Conservation (phyloP, 768 basidiomycete genomes). For the Lactifluus piperatus region DNA sequence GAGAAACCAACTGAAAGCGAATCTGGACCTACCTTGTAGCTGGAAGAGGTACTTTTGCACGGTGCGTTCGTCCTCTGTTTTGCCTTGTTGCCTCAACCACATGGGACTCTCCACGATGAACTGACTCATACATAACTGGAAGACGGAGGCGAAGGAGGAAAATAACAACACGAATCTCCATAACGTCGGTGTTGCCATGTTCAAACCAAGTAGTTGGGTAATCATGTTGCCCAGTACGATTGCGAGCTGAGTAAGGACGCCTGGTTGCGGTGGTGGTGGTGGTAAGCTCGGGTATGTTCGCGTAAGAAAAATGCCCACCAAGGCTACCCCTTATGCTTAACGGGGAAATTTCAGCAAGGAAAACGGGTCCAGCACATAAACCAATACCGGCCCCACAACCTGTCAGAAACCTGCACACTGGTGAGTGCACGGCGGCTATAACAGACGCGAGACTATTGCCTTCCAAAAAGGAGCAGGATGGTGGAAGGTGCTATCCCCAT, state of each 20-base stretch:
- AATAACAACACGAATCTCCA: constrained; percentile 69
- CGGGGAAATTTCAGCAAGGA: constrained; percentile 80
- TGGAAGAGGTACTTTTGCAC: constrained; percentile 39
- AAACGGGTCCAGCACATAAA: constrained; percentile 75
- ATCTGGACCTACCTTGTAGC: constrained; percentile 12
- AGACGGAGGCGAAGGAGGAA: constrained; percentile 45
- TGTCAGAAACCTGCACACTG: constrained; percentile 43
- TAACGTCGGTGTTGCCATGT: constrained; percentile 53
- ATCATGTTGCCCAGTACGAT: constrained; percentile 82
- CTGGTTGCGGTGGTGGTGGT: constrained; percentile 28
- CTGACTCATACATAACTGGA: constrained; percentile 48
- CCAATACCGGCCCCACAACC: constrained; percentile 69
- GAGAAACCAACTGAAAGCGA: neutral
- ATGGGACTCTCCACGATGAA: constrained; percentile 63
- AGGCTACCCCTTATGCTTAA: constrained; percentile 63
- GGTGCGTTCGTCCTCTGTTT: constrained; percentile 39
- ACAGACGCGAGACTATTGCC: constrained; percentile 34
- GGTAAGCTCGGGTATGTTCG: neutral
- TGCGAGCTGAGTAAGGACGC: constrained; percentile 72
- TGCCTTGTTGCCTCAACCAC: constrained; percentile 48
- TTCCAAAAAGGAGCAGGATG: constrained; percentile 49
- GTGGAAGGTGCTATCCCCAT: constrained; percentile 58
- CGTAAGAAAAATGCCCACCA: constrained; percentile 35
- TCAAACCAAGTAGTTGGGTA: constrained; percentile 72
- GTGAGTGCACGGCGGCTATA: neutral